These are phyloP conservation scores for Penicillium sp. DNA, from an alignment of 2,329 filamentous ascomycete species.

Conservation along the genomic window DNA sequence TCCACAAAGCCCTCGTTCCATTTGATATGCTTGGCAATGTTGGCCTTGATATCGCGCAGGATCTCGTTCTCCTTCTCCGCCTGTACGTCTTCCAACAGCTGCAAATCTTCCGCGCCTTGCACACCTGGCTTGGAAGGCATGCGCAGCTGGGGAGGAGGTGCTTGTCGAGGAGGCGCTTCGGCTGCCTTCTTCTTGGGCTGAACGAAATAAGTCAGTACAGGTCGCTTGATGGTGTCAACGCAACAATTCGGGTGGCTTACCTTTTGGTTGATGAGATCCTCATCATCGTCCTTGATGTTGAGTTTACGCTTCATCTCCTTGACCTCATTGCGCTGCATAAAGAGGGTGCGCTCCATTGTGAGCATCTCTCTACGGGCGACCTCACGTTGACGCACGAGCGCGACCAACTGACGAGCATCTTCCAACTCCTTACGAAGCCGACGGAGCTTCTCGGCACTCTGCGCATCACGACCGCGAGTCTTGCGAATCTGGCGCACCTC, in stretches of 20 bases:
- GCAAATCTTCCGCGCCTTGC: constrained; percentile 72
- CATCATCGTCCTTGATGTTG: constrained; percentile 85
- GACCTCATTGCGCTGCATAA: constrained; percentile 72
- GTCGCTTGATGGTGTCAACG: constrained; percentile 19
- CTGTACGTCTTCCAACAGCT: constrained; percentile 67
- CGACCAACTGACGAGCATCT: constrained; percentile 73
- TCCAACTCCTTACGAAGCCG: constrained; percentile 86
- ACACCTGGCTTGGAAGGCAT: constrained; percentile 65
- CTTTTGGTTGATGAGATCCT: constrained; percentile 92
- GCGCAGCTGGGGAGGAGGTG: constrained; percentile 60
- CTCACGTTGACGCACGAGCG: constrained; percentile 74
- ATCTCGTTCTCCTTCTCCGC: constrained; percentile 78
- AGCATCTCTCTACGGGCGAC: constrained; percentile 71
- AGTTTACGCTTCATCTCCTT: constrained; percentile 85
- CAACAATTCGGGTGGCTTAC: constrained; percentile 45
- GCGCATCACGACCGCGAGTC: constrained; percentile 86
- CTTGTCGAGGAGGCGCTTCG: constrained; percentile 57
- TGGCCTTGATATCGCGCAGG: constrained; percentile 73
- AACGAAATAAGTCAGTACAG: constrained; percentile 33
- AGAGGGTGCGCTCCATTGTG: constrained; percentile 67
- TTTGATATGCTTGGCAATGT: constrained; percentile 78
- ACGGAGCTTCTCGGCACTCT: constrained; percentile 90
- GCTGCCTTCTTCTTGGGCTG: constrained; percentile 66
- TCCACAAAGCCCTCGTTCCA: constrained; percentile 92
- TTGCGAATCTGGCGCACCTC: constrained; percentile 93